Evolutionary conservation across 306 rosid species (phyloP), one percentile per base, ranked within the genome.

Genomic region (Sindora glabra): DNA sequence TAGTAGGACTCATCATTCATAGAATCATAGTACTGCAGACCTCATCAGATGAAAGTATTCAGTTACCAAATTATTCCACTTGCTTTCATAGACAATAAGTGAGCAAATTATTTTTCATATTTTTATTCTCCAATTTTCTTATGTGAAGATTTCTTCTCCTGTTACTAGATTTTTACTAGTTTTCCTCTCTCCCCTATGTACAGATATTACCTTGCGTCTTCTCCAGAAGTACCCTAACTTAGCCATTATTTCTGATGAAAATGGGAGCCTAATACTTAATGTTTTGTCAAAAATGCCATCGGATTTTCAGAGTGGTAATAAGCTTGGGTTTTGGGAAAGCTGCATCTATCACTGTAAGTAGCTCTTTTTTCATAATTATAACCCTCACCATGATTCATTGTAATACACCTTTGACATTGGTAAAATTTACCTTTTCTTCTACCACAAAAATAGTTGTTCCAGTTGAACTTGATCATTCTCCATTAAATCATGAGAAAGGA

Each of bases 301-400:
- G 13, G 65, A 62, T 62, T 83, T 83, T 61, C 81, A 64, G n/a
- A 71, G 86, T 79, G 83, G 79, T 56, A 64, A 55, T 24, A 77
- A 68, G 44, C 64, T 83, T 68, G 77, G 81, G 29, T 18, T 74
- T 48, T 74, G 68, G 79, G 59, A 30, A 61, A 77, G 75, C 37
- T 68, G 42, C 71, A 59, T 83, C 56, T 79, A 83, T 71, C 56
- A 50, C 1, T 37, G 84, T 74, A 38, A 66, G 62, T 24, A 46
- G 27, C 49, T 13, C 11, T 41, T 24, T 39, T 25, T 25, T 53
- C 42, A 19, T 23, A 26, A 33, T 51, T 53, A 2, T 44, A n/a
- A n/a, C n/a, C 36, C 24, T 40, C 17, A 27, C 49, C 36, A 68
- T 36, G 41, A 64, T 54, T 48, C 59, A 53, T 69, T 63, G 26